A percentile compares a stretch with the other conserved stretches of the same genome.
Conservation (phyloP, 352 stramenopile species). For the Chrysophaeum taylorii region DNA sequence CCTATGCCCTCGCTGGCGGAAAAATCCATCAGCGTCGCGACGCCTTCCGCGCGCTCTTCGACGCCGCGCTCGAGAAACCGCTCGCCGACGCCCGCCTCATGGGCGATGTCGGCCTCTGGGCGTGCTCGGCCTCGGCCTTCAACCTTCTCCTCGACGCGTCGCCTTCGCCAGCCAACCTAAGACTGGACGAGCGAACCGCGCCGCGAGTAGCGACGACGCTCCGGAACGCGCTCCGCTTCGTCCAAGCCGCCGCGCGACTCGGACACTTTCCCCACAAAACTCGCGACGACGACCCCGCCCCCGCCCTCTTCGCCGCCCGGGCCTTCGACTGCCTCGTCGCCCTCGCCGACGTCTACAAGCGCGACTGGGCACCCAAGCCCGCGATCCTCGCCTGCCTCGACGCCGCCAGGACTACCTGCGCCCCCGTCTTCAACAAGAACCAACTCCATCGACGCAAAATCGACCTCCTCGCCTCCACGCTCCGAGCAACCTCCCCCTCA, state of each 20-base stretch:
- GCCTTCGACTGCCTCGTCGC: background rate
- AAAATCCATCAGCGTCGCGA: background rate
- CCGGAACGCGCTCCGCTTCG: no score
- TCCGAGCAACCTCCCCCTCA: background rate
- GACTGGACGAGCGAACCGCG: no score
- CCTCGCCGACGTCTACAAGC: background rate
- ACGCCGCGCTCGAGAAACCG: background rate
- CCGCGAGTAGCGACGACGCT: no score
- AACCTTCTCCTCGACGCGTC: background rate
- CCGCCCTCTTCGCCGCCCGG: background rate
- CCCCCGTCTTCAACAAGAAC: background rate
- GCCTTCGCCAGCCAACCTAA: no score
- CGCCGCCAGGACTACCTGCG: background rate
- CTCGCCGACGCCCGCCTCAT: no score
- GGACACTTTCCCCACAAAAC: no score
- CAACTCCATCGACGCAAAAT: constrained; percentile 4
- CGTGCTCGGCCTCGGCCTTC: background rate
- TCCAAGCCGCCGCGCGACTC: no score
- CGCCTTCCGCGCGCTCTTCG: background rate
- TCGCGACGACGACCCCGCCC: no score
- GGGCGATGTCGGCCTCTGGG: background rate
- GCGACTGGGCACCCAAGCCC: background rate
- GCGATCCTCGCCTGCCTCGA: background rate
- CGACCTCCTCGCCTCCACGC: background rate
- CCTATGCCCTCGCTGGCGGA: background rate